Evolutionary conservation across 2,329 filamentous ascomycete genomes (phyloP).

Genomic region (Ascochyta pisi): DNA sequence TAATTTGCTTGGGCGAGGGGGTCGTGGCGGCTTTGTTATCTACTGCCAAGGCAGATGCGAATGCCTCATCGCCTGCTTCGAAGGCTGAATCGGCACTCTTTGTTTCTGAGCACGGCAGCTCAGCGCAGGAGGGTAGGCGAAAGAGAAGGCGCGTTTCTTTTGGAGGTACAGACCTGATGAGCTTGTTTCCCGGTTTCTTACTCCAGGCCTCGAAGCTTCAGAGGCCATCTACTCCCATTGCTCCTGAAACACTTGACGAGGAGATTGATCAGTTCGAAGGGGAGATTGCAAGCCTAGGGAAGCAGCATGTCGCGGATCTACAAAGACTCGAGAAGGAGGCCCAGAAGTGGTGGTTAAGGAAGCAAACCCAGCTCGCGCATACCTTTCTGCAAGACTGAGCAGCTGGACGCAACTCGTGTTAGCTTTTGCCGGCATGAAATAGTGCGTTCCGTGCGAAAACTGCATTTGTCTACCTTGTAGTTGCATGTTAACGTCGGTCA

Average conservation of each 20-base stretch:
- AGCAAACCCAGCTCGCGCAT: slow-evolving; percentile 27
- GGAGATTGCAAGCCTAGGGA: slow-evolving; percentile 27
- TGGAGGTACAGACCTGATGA: background rate
- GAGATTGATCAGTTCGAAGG: slow-evolving; percentile 25
- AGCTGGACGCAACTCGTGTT: background rate
- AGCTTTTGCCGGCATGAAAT: background rate
- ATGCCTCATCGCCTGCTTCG: background rate
- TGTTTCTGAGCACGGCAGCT: slow-evolving; percentile 22
- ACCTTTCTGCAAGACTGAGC: slow-evolving; percentile 27
- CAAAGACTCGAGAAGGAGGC: slow-evolving; percentile 31
- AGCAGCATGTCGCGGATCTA: slow-evolving; percentile 28
- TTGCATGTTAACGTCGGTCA: background rate
- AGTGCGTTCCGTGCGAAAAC: background rate
- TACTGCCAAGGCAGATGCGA: background rate
- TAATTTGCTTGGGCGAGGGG: slow-evolving; percentile 30
- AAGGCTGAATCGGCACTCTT: slow-evolving; percentile 26
- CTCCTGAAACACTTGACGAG: slow-evolving; percentile 20
- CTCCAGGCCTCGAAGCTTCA: slow-evolving; percentile 18
- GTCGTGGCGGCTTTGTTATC: slow-evolving; percentile 30
- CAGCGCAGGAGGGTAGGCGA: background rate
- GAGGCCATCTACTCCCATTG: slow-evolving; percentile 6
- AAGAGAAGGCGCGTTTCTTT: slow-evolving; percentile 38
- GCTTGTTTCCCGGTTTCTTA: slow-evolving; percentile 29
- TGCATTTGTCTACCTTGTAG: background rate
- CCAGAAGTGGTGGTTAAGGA: slow-evolving; percentile 35